Conservation (phyloP, 2,329 filamentous ascomycete genomes). For the Aspergillus udagawae region DNA sequence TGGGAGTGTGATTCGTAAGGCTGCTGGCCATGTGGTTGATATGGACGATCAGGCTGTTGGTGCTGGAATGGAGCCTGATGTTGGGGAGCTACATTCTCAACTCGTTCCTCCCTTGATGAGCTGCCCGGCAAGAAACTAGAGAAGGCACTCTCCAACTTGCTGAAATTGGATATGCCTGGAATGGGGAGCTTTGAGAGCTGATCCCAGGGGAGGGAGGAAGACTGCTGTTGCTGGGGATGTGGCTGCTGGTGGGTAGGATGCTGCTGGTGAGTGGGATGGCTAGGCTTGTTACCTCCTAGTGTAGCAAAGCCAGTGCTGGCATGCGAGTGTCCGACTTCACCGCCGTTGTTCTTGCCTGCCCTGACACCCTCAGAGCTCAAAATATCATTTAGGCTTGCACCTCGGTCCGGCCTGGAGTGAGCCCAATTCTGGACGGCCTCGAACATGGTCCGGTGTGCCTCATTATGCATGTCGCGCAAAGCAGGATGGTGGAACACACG, state of each 20-base stretch:
- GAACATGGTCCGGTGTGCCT: constrained; percentile 88
- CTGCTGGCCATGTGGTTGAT: constrained; percentile 3
- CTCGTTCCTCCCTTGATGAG: constrained; percentile 17
- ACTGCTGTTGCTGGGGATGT: constrained; percentile 21
- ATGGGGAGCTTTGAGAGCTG: constrained; percentile 33
- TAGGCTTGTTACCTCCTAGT: constrained; percentile 17
- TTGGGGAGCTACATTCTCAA: constrained; percentile 2
- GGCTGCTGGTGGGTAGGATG: constrained; percentile 13
- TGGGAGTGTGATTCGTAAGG: constrained; percentile 4
- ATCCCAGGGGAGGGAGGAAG: constrained; percentile 26
- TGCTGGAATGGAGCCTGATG: background rate
- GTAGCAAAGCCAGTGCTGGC: constrained; percentile 23
- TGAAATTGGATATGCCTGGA: constrained; percentile 36
- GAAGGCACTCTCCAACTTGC: constrained; percentile 31
- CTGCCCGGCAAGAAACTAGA: constrained; percentile 28
- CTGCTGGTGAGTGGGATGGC: constrained; percentile 20
- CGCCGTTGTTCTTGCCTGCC: constrained; percentile 64
- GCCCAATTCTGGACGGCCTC: constrained; percentile 79
- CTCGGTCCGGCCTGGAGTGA: constrained; percentile 62
- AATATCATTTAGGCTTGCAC: constrained; percentile 65
- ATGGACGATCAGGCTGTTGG: constrained; percentile 3
- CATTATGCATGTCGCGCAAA: constrained; percentile 67
- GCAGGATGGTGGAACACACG: constrained; percentile 89
- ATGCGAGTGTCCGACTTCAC: constrained; percentile 30
- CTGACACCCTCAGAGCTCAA: constrained; percentile 80